phyloP scores from a whole-genome alignment of 2,329 filamentous ascomycete species.

The Pseudogymnoascus sp. region DNA sequence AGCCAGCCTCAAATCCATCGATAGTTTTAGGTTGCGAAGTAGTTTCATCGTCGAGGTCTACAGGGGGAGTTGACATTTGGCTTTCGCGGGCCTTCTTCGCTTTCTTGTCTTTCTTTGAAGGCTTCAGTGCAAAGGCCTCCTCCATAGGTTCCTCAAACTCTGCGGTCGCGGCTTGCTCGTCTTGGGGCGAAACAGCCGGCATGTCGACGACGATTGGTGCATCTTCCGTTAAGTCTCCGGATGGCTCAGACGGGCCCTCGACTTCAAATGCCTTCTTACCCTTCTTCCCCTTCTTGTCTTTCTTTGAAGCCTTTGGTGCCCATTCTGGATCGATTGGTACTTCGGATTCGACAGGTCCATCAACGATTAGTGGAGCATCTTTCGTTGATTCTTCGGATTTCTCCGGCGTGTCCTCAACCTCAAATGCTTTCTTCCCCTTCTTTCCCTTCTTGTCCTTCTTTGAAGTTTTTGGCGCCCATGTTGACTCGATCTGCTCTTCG shows the following conservation, averaged over 20 bases:
- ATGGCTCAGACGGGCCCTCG: background rate
- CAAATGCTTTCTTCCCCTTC: slow-evolving; percentile 12
- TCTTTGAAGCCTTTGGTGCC: slow-evolving; percentile 9
- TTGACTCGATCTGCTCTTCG: slow-evolving; percentile 15
- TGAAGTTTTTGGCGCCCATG: slow-evolving; percentile 24
- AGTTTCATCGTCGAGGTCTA: background rate
- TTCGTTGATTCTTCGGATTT: background rate
- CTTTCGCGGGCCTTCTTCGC: slow-evolving; percentile 20
- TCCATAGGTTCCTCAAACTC: background rate
- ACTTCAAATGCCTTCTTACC: background rate
- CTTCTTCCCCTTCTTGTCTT: slow-evolving; percentile 28
- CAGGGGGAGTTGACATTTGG: background rate
- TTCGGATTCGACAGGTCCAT: background rate
- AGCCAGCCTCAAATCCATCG: background rate
- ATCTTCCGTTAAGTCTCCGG: background rate
- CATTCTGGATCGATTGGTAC: background rate
- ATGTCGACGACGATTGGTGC: background rate
- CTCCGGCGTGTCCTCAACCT: background rate
- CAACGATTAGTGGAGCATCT: slow-evolving; percentile 6
- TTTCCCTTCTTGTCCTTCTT: slow-evolving; percentile 29
- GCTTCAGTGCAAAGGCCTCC: background rate
- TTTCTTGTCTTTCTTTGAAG: slow-evolving; percentile 34
- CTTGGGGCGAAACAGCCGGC: background rate
- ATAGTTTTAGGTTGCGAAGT: background rate
- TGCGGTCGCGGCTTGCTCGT: background rate